Evolutionary conservation across 2,329 filamentous ascomycete genomes (phyloP).

Genomic region (Metarhizium anisopliae): DNA sequence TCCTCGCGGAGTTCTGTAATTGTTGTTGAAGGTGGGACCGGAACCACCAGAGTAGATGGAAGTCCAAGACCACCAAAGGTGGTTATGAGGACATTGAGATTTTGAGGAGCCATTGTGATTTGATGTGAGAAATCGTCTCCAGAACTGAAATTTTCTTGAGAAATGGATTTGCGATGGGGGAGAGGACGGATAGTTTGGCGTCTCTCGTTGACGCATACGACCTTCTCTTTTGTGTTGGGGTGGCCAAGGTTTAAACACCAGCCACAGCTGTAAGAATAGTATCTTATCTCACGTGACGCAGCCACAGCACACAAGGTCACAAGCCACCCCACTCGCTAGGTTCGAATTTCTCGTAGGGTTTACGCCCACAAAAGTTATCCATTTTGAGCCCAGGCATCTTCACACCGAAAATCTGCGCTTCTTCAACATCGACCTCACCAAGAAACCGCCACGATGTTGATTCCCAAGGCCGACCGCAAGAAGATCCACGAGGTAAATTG

Average conservation of each 20-base stretch:
- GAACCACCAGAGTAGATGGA: conserved; percentile 74
- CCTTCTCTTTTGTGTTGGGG: background rate
- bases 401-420: conserved; percentile 29
- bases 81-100: conserved; percentile 74
- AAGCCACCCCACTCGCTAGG: conserved; percentile 26
- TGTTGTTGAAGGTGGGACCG: conserved; percentile 55
- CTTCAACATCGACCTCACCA: conserved; percentile 42
- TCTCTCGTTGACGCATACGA: background rate
- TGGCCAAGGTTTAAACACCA: background rate
- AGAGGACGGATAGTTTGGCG: background rate
- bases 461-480: conserved; percentile 99
- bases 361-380: conserved; percentile 36
- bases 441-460: conserved; percentile 71
- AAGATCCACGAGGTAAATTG: conserved; percentile 79
- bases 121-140: background rate
- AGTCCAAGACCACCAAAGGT: conserved; percentile 77
- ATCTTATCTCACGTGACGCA: conserved; percentile 24
- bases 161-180: background rate
- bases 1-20: conserved; percentile 57
- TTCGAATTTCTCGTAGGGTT: conserved; percentile 30
- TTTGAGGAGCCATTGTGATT: conserved; percentile 41
- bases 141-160: background rate
- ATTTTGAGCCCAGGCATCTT: conserved; percentile 31
- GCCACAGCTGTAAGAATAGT: background rate
- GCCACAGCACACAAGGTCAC: conserved; percentile 16